These are phyloP conservation scores for Termitomyces sp. DNA, from an alignment of 768 basidiomycete species.

Conservation along the genomic window DNA sequence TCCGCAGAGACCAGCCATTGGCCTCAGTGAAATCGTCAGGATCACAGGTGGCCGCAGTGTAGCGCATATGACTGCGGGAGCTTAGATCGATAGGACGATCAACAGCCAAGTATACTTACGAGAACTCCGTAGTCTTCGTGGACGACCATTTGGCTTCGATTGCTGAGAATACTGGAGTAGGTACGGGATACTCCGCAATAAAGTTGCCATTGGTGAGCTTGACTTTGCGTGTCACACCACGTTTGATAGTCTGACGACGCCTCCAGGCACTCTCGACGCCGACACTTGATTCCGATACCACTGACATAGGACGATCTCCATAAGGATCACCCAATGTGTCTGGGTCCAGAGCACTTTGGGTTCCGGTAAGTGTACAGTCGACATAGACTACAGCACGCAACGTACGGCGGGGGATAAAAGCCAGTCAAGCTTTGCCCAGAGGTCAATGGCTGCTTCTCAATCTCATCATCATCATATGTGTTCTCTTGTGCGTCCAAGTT, in stretches of 20 bases:
- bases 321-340: slow-evolving; percentile 66
- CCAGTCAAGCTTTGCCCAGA: slow-evolving; percentile 50
- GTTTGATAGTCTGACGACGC: slow-evolving; percentile 86
- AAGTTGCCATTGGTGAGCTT: slow-evolving; percentile 92
- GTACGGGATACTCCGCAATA: slow-evolving; percentile 85
- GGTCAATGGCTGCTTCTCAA: slow-evolving; percentile 76
- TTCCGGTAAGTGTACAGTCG: slow-evolving; percentile 4
- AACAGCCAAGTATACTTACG: slow-evolving; percentile 43
- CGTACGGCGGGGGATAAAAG: slow-evolving; percentile 74
- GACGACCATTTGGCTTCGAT: slow-evolving; percentile 75
- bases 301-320: slow-evolving; percentile 41
- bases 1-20: slow-evolving; percentile 80
- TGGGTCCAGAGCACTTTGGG: slow-evolving; percentile 44
- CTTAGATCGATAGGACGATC: not conserved
- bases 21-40: slow-evolving; percentile 83
- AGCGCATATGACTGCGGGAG: slow-evolving; percentile 74
- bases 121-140: slow-evolving; percentile 82
- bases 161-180: slow-evolving; percentile 76
- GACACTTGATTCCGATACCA: slow-evolving; percentile 47
- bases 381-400: slow-evolving; percentile 11
- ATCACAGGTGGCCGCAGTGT: slow-evolving; percentile 88
- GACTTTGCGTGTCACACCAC: slow-evolving; percentile 89
- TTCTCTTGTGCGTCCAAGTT: slow-evolving; percentile 41
- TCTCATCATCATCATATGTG: slow-evolving; percentile 62
- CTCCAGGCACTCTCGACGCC: slow-evolving; percentile 59